Percentiles rank a stretch among this genome's conserved stretches.
These are phyloP conservation scores for Pseudocercospora cruenta DNA, from an alignment of 2,329 filamentous ascomycete species.

Conservation along the genomic window DNA sequence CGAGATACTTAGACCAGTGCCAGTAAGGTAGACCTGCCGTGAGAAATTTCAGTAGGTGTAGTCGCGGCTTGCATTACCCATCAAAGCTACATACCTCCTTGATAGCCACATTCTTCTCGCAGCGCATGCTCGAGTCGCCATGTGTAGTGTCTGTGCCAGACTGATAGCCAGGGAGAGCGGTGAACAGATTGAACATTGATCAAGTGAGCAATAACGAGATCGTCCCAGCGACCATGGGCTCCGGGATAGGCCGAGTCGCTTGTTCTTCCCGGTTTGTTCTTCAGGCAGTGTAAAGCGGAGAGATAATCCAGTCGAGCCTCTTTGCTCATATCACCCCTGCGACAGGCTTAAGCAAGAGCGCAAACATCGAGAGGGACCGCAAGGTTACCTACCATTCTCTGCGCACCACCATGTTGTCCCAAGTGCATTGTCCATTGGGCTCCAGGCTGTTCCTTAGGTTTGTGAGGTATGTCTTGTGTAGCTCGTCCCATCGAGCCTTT, in stretches of 20 bases:
- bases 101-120: constrained; percentile 33
- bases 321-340: constrained; percentile 27
- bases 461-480: constrained; percentile 15
- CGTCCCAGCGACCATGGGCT: constrained; percentile 25
- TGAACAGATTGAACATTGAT: constrained; percentile 17
- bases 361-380: neutral
- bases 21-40: constrained; percentile 48
- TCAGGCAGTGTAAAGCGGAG: constrained; percentile 26
- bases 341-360: neutral
- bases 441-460: constrained; percentile 14
- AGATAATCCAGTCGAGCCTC: constrained; percentile 24
- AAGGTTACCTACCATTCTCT: constrained; percentile 20
- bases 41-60: constrained; percentile 39
- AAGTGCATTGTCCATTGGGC: constrained; percentile 22
- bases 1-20: constrained; percentile 55
- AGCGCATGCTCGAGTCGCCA: constrained; percentile 38
- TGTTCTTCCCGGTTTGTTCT: constrained; percentile 20
- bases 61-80: constrained; percentile 44
- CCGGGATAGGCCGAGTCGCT: constrained; percentile 21
- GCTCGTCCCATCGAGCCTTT: constrained; percentile 20
- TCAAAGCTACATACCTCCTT: constrained; percentile 28
- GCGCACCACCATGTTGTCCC: constrained; percentile 27
- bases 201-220: constrained; percentile 26
- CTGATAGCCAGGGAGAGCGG: constrained; percentile 20
- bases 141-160: constrained; percentile 23